phyloP scores from a whole-genome alignment of 257 asterid genomes.

The Solanum appendiculatum region DNA sequence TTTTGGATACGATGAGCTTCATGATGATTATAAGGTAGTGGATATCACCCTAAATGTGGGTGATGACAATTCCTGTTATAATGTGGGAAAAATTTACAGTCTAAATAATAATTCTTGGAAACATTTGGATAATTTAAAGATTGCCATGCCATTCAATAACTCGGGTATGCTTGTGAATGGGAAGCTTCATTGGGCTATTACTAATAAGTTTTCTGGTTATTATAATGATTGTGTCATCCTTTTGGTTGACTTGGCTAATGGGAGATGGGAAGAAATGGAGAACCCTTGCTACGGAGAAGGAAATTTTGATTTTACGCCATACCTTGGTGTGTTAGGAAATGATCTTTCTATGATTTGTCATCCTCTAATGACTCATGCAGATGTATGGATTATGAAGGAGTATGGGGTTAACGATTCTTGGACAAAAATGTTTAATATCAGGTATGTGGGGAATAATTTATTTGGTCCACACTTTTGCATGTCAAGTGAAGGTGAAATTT shows the following conservation, averaged over 20 bases:
- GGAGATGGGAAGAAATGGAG: background rate
- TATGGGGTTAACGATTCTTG: background rate
- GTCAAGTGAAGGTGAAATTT: background rate
- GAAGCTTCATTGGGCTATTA: background rate
- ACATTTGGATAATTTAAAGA: background rate
- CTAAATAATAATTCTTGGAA: background rate
- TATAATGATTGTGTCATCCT: background rate
- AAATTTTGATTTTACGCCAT: background rate
- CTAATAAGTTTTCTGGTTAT: background rate
- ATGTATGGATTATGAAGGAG: background rate
- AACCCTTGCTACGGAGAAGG: background rate
- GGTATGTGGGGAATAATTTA: background rate
- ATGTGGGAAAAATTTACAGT: background rate
- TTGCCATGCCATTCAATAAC: background rate
- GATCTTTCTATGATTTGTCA: conserved; percentile 22
- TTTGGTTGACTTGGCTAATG: background rate
- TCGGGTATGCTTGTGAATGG: background rate
- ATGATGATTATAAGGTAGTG: background rate
- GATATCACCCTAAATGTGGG: background rate
- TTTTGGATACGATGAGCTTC: background rate
- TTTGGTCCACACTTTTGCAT: background rate
- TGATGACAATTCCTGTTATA: background rate
- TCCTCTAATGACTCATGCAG: background rate
- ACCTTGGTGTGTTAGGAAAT: conserved; percentile 20
- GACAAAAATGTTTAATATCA: background rate